Evolutionary conservation across 2,329 filamentous ascomycete species (phyloP).

Genomic region (Lachnellula hyalina): DNA sequence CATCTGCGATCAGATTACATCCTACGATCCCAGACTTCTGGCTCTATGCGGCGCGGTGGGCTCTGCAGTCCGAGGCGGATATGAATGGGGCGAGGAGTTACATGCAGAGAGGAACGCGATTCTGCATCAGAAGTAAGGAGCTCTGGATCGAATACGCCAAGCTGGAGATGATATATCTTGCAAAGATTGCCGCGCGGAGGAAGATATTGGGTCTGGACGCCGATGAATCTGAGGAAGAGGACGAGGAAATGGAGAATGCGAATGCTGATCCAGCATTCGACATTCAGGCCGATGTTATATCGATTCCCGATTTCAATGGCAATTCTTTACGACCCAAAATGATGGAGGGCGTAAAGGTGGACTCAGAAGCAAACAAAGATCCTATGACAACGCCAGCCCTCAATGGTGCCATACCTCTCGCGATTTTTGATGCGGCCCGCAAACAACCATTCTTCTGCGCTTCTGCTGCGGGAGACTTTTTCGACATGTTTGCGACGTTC

Average conservation of each 20-base stretch:
- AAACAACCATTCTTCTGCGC: conserved; percentile 68
- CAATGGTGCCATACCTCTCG: conserved; percentile 87
- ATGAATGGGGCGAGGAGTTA: conserved; percentile 80
- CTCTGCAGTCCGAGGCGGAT: conserved; percentile 74
- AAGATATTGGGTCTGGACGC: conserved; percentile 59
- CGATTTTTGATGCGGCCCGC: conserved; percentile 82
- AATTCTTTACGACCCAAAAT: conserved; percentile 41
- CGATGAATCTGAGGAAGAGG: conserved; percentile 36
- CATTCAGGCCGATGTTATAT: conserved; percentile 46
- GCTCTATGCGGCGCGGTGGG: conserved; percentile 74
- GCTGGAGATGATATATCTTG: conserved; percentile 88
- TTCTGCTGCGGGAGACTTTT: conserved; percentile 68
- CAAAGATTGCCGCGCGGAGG: conserved; percentile 70
- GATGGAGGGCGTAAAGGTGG: conserved; percentile 50
- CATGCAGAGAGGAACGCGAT: conserved; percentile 84
- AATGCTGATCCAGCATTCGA: conserved; percentile 31
- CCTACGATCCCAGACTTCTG: conserved; percentile 79
- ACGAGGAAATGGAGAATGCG: conserved; percentile 42
- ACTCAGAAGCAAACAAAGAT: conserved; percentile 32
- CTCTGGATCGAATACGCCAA: conserved; percentile 89
- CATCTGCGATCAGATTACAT: conserved; percentile 73
- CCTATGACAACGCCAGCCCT: conserved; percentile 66
- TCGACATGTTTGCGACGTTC: conserved; percentile 71
- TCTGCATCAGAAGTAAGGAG: conserved; percentile 68
- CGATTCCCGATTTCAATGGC: conserved; percentile 46